Conservation (phyloP, 129 eudicot species). For the Chrysanthemum makinoi region DNA sequence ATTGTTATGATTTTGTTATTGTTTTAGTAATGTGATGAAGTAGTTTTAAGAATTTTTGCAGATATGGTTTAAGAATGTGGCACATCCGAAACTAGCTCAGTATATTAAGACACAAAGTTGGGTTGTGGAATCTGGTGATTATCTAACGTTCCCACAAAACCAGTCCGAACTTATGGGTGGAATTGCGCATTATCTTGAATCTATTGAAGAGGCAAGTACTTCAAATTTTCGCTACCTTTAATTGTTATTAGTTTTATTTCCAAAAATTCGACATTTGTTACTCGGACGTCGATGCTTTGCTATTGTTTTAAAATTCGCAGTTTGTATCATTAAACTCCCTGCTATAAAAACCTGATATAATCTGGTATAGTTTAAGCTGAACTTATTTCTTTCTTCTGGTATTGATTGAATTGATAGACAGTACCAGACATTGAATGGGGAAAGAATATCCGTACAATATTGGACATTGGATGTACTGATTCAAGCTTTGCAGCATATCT, state of each 20-base stretch:
- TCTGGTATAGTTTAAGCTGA: not conserved
- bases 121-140: constrained; percentile 78
- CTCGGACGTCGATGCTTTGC: not conserved
- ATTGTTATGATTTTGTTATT: not conserved
- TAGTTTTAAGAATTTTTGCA: constrained; percentile 38
- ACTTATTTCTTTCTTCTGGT: not conserved
- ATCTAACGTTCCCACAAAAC: constrained; percentile 79
- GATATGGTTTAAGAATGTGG: constrained; percentile 82
- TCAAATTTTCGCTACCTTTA: constrained; percentile 10
- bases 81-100: constrained; percentile 86
- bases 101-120: constrained; percentile 63
- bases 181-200: constrained; percentile 80
- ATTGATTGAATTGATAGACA: constrained; percentile 51
- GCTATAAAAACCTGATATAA: not conserved
- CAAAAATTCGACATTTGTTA: constrained; percentile 2
- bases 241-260: not conserved
- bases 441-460: constrained; percentile 70
- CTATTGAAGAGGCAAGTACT: constrained; percentile 72
- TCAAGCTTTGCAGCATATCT: constrained; percentile 75
- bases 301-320: not conserved
- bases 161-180: constrained; percentile 69
- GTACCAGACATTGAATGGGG: constrained; percentile 99
- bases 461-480: constrained; percentile 88
- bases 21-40: constrained; percentile 21
- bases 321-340: not conserved